Percentiles rank a stretch among this genome's conserved stretches.
Evolutionary conservation across 257 asterid genomes (phyloP).

Genomic region (Henckelia pumila): DNA sequence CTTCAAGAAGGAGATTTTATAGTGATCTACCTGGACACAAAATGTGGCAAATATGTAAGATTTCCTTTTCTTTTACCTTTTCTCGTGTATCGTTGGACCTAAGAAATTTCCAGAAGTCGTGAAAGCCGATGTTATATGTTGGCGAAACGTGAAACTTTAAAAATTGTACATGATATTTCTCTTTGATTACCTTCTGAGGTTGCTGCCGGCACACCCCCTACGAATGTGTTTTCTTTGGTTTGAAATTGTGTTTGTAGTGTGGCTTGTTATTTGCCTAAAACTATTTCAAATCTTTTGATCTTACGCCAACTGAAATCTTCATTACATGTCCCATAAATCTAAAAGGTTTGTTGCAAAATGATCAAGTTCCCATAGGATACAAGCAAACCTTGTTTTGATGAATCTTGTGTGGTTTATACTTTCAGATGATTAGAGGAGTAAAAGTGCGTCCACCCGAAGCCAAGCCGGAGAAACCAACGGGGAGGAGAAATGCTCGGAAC

Average conservation of each 20-base stretch:
- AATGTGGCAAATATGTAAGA: slow-evolving; percentile 84
- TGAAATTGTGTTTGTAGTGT: neutral
- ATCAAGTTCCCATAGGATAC: neutral
- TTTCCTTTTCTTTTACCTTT: neutral
- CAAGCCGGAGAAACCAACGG: neutral
- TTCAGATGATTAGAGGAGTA: neutral
- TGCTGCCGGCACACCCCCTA: no score
- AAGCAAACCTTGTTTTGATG: neutral
- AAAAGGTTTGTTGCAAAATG: neutral
- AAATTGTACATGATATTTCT: no score
- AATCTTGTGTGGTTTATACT: neutral
- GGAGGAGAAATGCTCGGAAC: neutral
- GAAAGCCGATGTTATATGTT: neutral
- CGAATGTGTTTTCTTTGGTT: neutral
- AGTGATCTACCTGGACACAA: slow-evolving; percentile 60
- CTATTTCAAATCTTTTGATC: neutral
- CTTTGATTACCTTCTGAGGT: no score
- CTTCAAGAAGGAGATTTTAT: slow-evolving; percentile 72
- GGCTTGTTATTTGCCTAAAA: neutral
- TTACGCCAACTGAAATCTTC: neutral
- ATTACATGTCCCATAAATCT: neutral
- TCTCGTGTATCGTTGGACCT: neutral
- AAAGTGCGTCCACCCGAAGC: neutral
- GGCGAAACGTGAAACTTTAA: no score
- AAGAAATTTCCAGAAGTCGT: neutral